These are phyloP conservation scores for Zarea fungicola DNA, from an alignment of 2,329 filamentous ascomycete genomes.

Conservation along the genomic window DNA sequence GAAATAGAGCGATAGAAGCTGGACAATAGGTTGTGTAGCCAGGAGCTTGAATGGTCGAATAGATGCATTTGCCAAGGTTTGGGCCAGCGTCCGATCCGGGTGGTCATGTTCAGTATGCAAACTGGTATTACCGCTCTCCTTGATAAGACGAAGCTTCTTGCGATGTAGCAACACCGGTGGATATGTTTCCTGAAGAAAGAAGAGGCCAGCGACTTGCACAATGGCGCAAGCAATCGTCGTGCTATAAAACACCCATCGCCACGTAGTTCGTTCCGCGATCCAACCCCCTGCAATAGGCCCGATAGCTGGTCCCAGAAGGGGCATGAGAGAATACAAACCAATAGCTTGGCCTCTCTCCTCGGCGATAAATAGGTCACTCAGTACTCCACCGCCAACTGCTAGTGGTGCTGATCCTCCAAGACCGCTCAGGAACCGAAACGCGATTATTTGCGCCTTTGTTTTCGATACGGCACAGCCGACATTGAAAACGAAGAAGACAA, in stretches of 20 bases:
- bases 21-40: constrained; percentile 58
- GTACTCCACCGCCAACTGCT: constrained; percentile 60
- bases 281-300: constrained; percentile 42
- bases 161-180: constrained; percentile 52
- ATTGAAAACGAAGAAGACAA: constrained; percentile 55
- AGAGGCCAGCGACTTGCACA: constrained; percentile 52
- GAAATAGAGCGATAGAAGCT: constrained; percentile 60
- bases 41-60: constrained; percentile 60
- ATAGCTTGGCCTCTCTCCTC: constrained; percentile 57
- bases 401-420: constrained; percentile 58
- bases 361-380: constrained; percentile 57
- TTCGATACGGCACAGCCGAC: constrained; percentile 56
- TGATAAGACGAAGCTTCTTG: constrained; percentile 51
- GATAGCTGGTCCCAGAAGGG: constrained; percentile 51
- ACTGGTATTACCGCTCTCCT: constrained; percentile 48
- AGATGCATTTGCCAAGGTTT: constrained; percentile 57
- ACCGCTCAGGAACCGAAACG: constrained; percentile 56
- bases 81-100: constrained; percentile 29
- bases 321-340: constrained; percentile 57
- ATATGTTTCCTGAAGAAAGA: constrained; percentile 60
- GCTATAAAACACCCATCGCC: constrained; percentile 70
- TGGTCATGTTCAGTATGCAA: constrained; percentile 50
- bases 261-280: constrained; percentile 46
- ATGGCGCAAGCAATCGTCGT: constrained; percentile 57
- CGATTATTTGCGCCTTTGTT: constrained; percentile 55